phyloP scores from a whole-genome alignment of 805 yeast genomes.

The Cyberlindnera bimundalis region DNA sequence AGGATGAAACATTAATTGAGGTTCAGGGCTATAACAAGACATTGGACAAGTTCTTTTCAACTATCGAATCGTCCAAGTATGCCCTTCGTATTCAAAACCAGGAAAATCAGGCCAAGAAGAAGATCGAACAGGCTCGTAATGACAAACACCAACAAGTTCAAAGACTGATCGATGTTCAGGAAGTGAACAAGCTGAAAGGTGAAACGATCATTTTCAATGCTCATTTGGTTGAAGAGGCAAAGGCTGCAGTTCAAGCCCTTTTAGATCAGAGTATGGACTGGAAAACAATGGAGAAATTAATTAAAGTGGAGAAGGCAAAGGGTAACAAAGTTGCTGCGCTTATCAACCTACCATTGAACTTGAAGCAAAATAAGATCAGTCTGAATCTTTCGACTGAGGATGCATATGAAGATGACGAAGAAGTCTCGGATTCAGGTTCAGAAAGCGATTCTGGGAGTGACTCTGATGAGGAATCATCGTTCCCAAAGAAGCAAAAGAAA shows the following conservation, averaged over 20 bases:
- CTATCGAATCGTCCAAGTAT: constrained; percentile 77
- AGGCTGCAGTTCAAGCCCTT: constrained; percentile 58
- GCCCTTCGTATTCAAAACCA: constrained; percentile 73
- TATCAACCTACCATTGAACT: constrained; percentile 65
- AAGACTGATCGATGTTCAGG: constrained; percentile 60
- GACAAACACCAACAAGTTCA: constrained; percentile 72
- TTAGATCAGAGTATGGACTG: constrained; percentile 90
- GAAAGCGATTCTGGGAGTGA: constrained; percentile 15
- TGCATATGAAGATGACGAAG: constrained; percentile 33
- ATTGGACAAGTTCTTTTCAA: constrained; percentile 79
- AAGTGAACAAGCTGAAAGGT: constrained; percentile 63
- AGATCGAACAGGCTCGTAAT: constrained; percentile 67
- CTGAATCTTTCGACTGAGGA: constrained; percentile 49
- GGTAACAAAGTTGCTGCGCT: constrained; percentile 60
- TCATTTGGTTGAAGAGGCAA: constrained; percentile 68
- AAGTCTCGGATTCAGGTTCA: constrained; percentile 24
- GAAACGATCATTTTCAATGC: constrained; percentile 68
- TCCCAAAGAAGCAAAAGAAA: constrained; percentile 9
- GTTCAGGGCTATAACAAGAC: constrained; percentile 74
- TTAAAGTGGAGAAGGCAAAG: constrained; percentile 63
- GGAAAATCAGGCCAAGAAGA: constrained; percentile 68
- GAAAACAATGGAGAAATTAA: constrained; percentile 78
- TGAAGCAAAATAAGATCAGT: constrained; percentile 64
- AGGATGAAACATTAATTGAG: constrained; percentile 37
- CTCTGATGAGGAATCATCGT: constrained; percentile 6